Conservation (phyloP, 192 early-diverging fungal species). For the Coemansia sp. region DNA sequence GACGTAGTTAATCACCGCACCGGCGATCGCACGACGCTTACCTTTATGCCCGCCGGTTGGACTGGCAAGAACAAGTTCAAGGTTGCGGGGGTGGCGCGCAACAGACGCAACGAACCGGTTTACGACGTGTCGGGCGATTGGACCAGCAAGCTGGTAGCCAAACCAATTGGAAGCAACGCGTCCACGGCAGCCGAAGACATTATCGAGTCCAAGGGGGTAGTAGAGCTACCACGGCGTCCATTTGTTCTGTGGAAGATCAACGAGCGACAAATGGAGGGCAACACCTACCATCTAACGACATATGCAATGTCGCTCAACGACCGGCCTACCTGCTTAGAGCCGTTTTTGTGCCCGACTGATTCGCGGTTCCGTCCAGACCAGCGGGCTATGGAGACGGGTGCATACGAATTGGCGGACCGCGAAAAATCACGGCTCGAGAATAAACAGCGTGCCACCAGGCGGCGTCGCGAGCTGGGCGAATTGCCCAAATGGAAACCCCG, state of each 20-base stretch:
- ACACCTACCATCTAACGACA: constrained; percentile 71
- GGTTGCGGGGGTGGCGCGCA: constrained; percentile 59
- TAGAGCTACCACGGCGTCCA: constrained; percentile 43
- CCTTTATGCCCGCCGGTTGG: constrained; percentile 75
- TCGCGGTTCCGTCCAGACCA: constrained; percentile 84
- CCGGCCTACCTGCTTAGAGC: constrained; percentile 54
- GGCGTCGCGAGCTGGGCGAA: constrained; percentile 60
- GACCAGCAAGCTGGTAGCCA: constrained; percentile 64
- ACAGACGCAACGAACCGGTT: constrained; percentile 50
- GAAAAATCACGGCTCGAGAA: constrained; percentile 75
- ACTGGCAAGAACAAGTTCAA: constrained; percentile 64
- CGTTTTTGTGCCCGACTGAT: constrained; percentile 72
- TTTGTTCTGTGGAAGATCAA: constrained; percentile 65
- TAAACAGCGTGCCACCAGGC: constrained; percentile 66
- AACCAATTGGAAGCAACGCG: constrained; percentile 14
- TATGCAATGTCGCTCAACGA: constrained; percentile 81
- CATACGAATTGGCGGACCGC: constrained; percentile 71
- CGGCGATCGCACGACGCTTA: constrained; percentile 70
- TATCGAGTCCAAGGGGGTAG: no score
- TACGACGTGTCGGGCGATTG: constrained; percentile 69
- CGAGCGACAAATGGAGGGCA: constrained; percentile 48
- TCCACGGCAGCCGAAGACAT: no score
- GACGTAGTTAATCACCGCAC: constrained; percentile 79
- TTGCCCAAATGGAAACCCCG: constrained; percentile 60
- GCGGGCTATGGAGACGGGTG: constrained; percentile 77